Conservation (phyloP, 768 basidiomycete species). For the Sarcodon aspratus region DNA sequence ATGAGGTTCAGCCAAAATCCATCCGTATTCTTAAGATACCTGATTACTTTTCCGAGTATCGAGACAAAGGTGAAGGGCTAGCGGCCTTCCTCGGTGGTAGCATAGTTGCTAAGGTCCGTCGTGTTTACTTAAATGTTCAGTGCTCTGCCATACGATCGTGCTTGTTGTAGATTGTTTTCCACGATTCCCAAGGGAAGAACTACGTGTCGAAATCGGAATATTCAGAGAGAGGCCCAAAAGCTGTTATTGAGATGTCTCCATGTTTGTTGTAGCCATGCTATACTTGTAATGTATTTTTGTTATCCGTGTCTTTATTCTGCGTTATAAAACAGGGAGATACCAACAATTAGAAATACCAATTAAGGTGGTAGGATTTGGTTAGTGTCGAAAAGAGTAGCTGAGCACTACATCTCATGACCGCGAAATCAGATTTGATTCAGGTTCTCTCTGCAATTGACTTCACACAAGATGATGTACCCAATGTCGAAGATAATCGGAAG, state of each 20-base stretch:
- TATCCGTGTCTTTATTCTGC: background rate
- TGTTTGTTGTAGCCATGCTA: constrained; percentile 38
- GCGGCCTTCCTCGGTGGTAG: constrained; percentile 75
- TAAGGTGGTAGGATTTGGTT: no score
- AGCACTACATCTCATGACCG: no score
- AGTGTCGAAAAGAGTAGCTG: no score
- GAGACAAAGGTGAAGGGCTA: constrained; percentile 73
- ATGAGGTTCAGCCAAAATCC: constrained; percentile 60
- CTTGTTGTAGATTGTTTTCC: constrained; percentile 53
- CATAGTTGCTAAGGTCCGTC: constrained; percentile 71
- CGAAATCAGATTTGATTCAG: background rate
- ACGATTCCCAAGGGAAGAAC: constrained; percentile 51
- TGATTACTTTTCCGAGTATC: constrained; percentile 86
- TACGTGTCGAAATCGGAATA: constrained; percentile 79
- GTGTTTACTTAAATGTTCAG: background rate
- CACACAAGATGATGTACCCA: background rate
- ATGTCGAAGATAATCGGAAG: no score
- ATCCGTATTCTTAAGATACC: constrained; percentile 60
- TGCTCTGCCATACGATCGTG: background rate
- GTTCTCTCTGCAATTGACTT: background rate
- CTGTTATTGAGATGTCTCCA: constrained; percentile 72
- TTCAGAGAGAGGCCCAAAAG: constrained; percentile 55
- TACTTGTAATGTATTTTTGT: background rate
- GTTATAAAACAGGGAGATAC: background rate
- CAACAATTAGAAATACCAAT: no score